phyloP scores from a whole-genome alignment of 2,329 filamentous ascomycete genomes.

The Dactylellina parvicollis region DNA sequence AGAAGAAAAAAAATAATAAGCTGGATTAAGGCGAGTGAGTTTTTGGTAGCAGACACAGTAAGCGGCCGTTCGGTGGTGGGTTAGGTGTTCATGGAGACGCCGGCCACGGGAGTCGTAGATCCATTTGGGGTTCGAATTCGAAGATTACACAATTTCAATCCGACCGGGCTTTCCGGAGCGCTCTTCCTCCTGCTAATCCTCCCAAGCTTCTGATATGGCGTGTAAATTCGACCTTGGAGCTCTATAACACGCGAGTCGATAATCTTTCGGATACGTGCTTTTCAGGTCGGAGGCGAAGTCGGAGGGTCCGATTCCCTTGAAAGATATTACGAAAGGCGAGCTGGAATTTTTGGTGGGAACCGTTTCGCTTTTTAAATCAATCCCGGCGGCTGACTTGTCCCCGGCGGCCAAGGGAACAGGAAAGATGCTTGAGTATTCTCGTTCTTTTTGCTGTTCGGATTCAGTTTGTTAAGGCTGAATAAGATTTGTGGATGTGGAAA shows the following conservation, averaged over 20 bases:
- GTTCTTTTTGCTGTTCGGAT: conserved; percentile 25
- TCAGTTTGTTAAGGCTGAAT: conserved; percentile 43
- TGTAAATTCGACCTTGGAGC: neutral
- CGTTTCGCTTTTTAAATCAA: conserved; percentile 52
- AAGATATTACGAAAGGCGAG: conserved; percentile 24
- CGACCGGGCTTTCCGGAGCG: conserved; percentile 26
- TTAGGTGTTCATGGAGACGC: conserved; percentile 23
- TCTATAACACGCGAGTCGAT: conserved; percentile 12
- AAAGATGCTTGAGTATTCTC: conserved; percentile 29
- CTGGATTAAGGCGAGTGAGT: conserved; percentile 1
- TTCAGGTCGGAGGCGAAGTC: conserved; percentile 37
- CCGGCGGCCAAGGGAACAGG: conserved; percentile 26
- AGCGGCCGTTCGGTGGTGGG: conserved; percentile 31
- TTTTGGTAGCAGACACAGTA: conserved; percentile 27
- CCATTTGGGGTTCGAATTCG: conserved; percentile 6
- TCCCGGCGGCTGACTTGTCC: conserved; percentile 43
- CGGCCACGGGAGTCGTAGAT: conserved; percentile 36
- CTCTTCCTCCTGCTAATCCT: conserved; percentile 25
- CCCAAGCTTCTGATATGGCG: conserved; percentile 1
- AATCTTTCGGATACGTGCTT: conserved; percentile 9
- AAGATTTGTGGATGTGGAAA: conserved; percentile 33
- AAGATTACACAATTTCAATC: conserved; percentile 21
- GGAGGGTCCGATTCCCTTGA: conserved; percentile 21
- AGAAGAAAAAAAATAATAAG: conserved; percentile 27
- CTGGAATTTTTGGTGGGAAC: conserved; percentile 37